Percentiles rank a stretch among this genome's conserved stretches.
These are phyloP conservation scores for Musa itinerans DNA, from an alignment of 176 grass and related monocot species.

Conservation along the genomic window DNA sequence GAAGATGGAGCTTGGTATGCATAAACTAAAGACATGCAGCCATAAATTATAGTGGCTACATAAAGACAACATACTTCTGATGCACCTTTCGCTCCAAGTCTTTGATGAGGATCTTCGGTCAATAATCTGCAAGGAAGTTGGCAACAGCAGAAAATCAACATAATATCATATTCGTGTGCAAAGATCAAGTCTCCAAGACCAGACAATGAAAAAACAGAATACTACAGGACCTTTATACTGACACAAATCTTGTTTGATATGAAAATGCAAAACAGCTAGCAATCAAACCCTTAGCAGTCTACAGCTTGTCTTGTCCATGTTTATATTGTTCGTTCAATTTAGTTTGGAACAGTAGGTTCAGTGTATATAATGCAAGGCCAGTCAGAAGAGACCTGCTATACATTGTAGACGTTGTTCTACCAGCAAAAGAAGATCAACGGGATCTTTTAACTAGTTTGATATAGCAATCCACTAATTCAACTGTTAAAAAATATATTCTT, in stretches of 20 bases:
- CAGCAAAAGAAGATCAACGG: background rate
- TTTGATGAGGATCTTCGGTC: conserved; percentile 96
- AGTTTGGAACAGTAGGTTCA: background rate
- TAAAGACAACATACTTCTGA: conserved; percentile 64
- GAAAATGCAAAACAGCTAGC: background rate
- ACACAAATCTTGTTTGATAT: background rate
- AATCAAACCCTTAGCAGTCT: background rate
- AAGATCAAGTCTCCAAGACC: background rate
- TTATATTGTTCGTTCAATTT: background rate
- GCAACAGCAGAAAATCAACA: conserved; percentile 13
- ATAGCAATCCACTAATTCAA: background rate
- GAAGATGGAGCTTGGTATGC: conserved; percentile 2
- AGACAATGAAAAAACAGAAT: background rate
- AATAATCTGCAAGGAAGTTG: conserved; percentile 61
- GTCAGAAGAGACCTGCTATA: background rate
- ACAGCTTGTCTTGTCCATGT: background rate
- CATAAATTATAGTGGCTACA: conserved; percentile 17
- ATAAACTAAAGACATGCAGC: background rate
- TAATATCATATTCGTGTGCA: conserved; percentile 2
- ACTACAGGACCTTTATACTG: background rate
- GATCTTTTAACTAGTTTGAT: background rate
- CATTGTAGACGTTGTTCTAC: too few species aligned
- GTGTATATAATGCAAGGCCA: background rate
- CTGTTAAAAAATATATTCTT: background rate
- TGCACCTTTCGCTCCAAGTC: conserved; percentile 81